Conservation (phyloP, 2,329 filamentous ascomycete genomes). For the Clarireedia homoeocarpa region DNA sequence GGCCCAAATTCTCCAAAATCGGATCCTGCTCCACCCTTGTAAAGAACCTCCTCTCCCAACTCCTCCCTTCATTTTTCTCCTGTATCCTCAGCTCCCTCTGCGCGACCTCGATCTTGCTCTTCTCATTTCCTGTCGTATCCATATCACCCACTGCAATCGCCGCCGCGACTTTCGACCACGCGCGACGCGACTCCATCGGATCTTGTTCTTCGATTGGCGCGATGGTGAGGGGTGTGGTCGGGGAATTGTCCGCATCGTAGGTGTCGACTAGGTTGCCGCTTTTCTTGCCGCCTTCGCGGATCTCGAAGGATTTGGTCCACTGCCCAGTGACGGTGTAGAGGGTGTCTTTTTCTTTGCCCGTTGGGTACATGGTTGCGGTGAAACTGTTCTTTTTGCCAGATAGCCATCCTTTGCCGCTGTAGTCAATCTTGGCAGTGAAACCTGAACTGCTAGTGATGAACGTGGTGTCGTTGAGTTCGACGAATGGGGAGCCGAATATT, state of each 20-base stretch:
- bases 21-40: slow-evolving; percentile 41
- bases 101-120: slow-evolving; percentile 81
- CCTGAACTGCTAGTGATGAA: slow-evolving; percentile 83
- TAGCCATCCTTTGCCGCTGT: slow-evolving; percentile 88
- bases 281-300: slow-evolving; percentile 59
- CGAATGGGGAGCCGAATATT: slow-evolving; percentile 77
- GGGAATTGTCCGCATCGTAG: slow-evolving; percentile 50
- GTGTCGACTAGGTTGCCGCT: slow-evolving; percentile 47
- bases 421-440: slow-evolving; percentile 84
- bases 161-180: slow-evolving; percentile 78
- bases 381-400: slow-evolving; percentile 94
- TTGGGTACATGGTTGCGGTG: slow-evolving; percentile 62
- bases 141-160: slow-evolving; percentile 79
- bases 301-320: slow-evolving; percentile 78
- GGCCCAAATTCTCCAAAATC: slow-evolving; percentile 35
- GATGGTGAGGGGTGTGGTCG: slow-evolving; percentile 61
- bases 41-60: slow-evolving; percentile 86
- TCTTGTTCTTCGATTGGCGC: slow-evolving; percentile 72
- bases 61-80: slow-evolving; percentile 65
- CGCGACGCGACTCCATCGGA: slow-evolving; percentile 76
- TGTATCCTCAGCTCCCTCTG: slow-evolving; percentile 70
- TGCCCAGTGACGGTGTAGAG: slow-evolving; percentile 80
- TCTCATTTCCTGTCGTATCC: slow-evolving; percentile 69
- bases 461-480: slow-evolving; percentile 79
- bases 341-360: slow-evolving; percentile 63